Conservation (phyloP, 2,329 filamentous ascomycete species). For the Ophioceras dolichostomum region DNA sequence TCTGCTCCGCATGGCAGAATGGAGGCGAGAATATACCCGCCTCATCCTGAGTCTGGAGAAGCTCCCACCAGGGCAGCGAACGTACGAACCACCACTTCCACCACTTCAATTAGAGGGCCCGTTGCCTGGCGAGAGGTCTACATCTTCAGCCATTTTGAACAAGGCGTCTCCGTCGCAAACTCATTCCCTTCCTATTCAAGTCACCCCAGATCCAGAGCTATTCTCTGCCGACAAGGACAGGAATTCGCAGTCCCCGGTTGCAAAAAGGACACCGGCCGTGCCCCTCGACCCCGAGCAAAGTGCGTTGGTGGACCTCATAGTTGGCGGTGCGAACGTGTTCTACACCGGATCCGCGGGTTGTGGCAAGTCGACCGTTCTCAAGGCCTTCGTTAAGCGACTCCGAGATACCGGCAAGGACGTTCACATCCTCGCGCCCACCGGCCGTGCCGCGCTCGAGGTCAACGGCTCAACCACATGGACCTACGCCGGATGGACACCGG, state of each 20-base stretch:
- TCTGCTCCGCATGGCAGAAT: not conserved
- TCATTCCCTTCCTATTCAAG: no score
- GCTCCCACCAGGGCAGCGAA: not conserved
- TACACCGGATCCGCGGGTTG: conserved; percentile 52
- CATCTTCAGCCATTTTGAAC: no score
- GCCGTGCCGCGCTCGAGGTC: conserved; percentile 43
- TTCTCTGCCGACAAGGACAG: no score
- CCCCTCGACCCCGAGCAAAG: conserved; percentile 34
- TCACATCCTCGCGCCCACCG: conserved; percentile 45
- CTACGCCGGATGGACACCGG: conserved; percentile 42
- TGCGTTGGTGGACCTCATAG: conserved; percentile 35
- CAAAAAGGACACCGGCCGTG: no score
- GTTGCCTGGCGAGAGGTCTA: no score
- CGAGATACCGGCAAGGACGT: conserved; percentile 22
- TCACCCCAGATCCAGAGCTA: no score
- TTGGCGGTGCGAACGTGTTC: conserved; percentile 43
- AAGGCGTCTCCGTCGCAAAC: no score
- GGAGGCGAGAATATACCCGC: not conserved
- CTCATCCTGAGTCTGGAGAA: not conserved
- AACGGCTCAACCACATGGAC: conserved; percentile 42
- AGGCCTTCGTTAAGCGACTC: conserved; percentile 30
- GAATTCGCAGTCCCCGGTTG: no score
- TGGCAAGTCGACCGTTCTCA: conserved; percentile 44
- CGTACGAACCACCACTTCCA: not conserved
- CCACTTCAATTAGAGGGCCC: no score